Conservation (phyloP, 192 early-diverging fungal species). For the Coemansia aciculifera region DNA sequence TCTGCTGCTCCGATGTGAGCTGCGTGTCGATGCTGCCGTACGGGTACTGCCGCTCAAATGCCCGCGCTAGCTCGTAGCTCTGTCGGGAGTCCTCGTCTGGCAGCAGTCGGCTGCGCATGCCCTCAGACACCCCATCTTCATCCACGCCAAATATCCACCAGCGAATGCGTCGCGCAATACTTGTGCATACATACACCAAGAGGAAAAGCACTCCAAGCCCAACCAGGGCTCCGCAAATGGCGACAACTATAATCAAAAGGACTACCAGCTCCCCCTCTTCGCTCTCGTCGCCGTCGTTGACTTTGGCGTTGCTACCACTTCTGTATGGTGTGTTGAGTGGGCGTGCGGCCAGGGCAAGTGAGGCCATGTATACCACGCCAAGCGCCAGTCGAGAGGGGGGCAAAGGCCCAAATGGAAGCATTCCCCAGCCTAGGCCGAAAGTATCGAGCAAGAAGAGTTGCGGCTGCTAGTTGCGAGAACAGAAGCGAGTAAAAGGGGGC, state of each 20-base stretch:
- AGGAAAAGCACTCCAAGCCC: constrained; percentile 40
- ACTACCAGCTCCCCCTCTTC: constrained; percentile 40
- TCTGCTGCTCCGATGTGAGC: constrained; percentile 72
- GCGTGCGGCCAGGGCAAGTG: constrained; percentile 9
- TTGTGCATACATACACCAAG: constrained; percentile 20
- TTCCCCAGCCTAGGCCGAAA: neutral
- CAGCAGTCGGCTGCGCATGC: constrained; percentile 46
- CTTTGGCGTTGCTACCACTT: neutral
- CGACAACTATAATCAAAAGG: constrained; percentile 35
- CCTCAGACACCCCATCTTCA: constrained; percentile 51
- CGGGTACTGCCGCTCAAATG: constrained; percentile 70
- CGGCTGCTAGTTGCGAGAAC: neutral
- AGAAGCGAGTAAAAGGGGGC: neutral
- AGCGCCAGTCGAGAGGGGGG: neutral
- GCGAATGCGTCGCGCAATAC: constrained; percentile 28
- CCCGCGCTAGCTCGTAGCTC: constrained; percentile 58
- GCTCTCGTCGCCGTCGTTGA: constrained; percentile 10
- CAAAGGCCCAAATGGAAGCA: neutral
- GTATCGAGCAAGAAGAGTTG: neutral
- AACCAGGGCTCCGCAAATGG: constrained; percentile 39
- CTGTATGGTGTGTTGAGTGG: neutral
- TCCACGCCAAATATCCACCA: constrained; percentile 35
- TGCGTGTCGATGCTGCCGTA: constrained; percentile 75
- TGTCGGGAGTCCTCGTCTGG: constrained; percentile 56
- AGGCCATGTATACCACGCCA: neutral